phyloP scores from a whole-genome alignment of 2,329 filamentous ascomycete genomes.

The Amesomyces nigricolor region DNA sequence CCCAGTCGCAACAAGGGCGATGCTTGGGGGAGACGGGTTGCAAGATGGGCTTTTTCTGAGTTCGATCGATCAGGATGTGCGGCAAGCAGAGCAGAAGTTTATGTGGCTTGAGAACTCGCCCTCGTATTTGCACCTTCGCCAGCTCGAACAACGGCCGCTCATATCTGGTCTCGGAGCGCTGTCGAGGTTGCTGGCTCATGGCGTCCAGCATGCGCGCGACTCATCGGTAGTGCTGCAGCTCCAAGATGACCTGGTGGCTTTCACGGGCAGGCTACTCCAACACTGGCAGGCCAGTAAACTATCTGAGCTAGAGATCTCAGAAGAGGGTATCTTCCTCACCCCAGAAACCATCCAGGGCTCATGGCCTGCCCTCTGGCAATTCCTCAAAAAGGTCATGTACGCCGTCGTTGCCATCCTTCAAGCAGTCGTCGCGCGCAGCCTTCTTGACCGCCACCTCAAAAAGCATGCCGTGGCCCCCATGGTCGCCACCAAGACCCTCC shows the following conservation, averaged over 20 bases:
- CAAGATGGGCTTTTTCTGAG: constrained; percentile 70
- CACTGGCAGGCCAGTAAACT: constrained; percentile 73
- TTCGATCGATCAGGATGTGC: constrained; percentile 61
- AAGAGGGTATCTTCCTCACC: constrained; percentile 59
- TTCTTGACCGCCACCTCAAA: constrained; percentile 46
- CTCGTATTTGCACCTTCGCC: constrained; percentile 55
- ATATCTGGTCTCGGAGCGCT: constrained; percentile 63
- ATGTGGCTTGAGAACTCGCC: constrained; percentile 58
- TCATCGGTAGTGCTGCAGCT: constrained; percentile 25
- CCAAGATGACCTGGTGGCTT: constrained; percentile 59
- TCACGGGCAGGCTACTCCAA: constrained; percentile 59
- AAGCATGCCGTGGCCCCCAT: constrained; percentile 48
- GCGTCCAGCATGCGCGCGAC: constrained; percentile 47
- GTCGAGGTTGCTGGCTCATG: constrained; percentile 58
- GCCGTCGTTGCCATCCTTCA: constrained; percentile 69
- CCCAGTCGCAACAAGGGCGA: constrained; percentile 61
- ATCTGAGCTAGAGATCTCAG: constrained; percentile 63
- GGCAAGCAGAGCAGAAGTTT: constrained; percentile 50
- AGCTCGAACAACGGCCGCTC: constrained; percentile 55
- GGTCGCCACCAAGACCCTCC: constrained; percentile 65
- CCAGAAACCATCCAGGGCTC: constrained; percentile 61
- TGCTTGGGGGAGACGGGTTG: constrained; percentile 68
- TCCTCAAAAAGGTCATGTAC: constrained; percentile 72
- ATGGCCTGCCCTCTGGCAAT: constrained; percentile 65
- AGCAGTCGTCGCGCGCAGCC: constrained; percentile 60